Base-by-base conservation (phyloP, 805 yeast genomes). In the Candida patagonica region DNA sequence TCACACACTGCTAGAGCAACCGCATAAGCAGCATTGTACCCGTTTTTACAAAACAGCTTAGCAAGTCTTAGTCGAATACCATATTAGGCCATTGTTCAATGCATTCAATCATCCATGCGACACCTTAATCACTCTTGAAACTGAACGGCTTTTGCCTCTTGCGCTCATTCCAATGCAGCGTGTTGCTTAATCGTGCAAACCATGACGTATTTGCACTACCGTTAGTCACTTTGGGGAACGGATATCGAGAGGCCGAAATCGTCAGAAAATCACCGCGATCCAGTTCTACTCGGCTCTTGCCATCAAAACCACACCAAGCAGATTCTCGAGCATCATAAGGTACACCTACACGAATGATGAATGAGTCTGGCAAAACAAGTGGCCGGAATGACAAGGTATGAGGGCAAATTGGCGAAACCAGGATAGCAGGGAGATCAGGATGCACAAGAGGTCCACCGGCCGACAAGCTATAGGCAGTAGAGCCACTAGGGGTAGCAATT, bases 301-400 rank as follows among this genome's bases (percentile, higher is more conserved):
- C 98, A 61, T 92, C 98, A 57, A 92, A 92, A 1, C 96, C 80
- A 1, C 94, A 94, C 94, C 95, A 92, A 0, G 97, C 96, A 0
- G 95, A 84, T 4, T 92, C 76, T 38, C 98, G 65, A 31, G 95
- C 80, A 42, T 70, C 73, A 40, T 76, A 63, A 2, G 96, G 95
- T 2, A 86, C 92, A 50, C 80, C 82, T 4, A 88, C 82, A 51
- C 76, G 80, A 42, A 88, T 62, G 19, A 73, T 69, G 80, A 86
- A 80, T 10, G 89, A 81, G 56, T 88, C 96, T 0, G 96, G 96
- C 24, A 88, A 65, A 43, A 88, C 68, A 32, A 88, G 80, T 1
- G 96, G 96, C 47, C 96, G 69, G 62, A 88, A 88, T 3, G 94
- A 83, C 33, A 88, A 68, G 0, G 96, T 86, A 54, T 88, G 96